These are phyloP conservation scores for Phytophthora quininea DNA, from an alignment of 352 stramenopile genomes.

Conservation along the genomic window DNA sequence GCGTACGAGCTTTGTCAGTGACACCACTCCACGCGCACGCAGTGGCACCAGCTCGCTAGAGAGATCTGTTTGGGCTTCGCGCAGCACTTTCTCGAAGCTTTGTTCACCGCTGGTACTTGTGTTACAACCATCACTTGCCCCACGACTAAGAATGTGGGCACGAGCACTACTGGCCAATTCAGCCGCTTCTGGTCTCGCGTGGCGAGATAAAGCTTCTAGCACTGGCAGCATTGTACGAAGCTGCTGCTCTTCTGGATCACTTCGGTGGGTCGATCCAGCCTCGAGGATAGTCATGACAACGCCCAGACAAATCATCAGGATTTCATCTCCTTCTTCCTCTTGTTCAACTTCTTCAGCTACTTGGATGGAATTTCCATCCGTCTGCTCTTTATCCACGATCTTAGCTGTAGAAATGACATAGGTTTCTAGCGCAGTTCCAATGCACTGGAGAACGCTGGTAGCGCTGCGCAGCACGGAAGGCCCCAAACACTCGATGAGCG, in stretches of 20 bases:
- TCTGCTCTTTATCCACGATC: conserved; percentile 40
- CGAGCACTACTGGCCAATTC: conserved; percentile 73
- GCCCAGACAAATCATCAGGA: conserved; percentile 80
- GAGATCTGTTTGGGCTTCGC: conserved; percentile 62
- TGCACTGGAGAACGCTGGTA: conserved; percentile 65
- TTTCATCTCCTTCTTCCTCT: conserved; percentile 65
- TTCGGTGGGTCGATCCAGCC: conserved; percentile 54
- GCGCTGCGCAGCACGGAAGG: conserved; percentile 77
- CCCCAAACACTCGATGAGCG: conserved; percentile 76
- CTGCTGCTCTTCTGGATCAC: conserved; percentile 57
- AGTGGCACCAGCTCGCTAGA: conserved; percentile 69
- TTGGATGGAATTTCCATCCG: conserved; percentile 10
- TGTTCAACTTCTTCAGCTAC: conserved; percentile 29
- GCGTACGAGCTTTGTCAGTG: conserved; percentile 79
- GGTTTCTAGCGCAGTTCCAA: conserved; percentile 72
- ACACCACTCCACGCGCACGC: conserved; percentile 74
- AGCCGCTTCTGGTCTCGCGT: conserved; percentile 65
- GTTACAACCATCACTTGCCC: conserved; percentile 2
- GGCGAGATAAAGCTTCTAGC: conserved; percentile 59
- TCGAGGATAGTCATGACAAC: conserved; percentile 84
- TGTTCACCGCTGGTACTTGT: conserved; percentile 7
- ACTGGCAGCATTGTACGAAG: conserved; percentile 68
- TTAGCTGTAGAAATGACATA: conserved; percentile 41
- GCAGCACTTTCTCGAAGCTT: conserved; percentile 64
- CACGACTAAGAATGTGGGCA: conserved; percentile 67